Base-by-base conservation (phyloP, 129 eudicot genomes). In the Escallonia herrerae region DNA sequence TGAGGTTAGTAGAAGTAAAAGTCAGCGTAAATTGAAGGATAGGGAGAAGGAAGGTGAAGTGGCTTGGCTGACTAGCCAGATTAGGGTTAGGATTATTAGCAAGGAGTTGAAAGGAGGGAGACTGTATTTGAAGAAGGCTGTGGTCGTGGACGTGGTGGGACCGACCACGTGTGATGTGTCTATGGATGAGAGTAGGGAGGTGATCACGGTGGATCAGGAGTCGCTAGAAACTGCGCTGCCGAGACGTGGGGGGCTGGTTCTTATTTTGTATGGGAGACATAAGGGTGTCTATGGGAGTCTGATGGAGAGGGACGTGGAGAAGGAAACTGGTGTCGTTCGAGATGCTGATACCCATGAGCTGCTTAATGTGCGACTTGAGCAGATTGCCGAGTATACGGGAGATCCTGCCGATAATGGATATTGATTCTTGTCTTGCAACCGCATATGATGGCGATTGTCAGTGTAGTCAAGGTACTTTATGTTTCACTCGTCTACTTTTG, bases 101-200 rank as follows among this genome's bases (percentile, higher is more conserved):
- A 72, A 86, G 73, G 62, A 76, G 69, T 61, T 93, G 22, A 86
- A 93, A 77, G 83, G 91, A 15, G 99, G 99, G 52, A 81, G 77
- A 56, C 69, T 93, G 65, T 93, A 79, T 65, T 74, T 84, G 80
- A 80, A 76, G 60, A 93, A 89, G 64, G 99, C 97, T 9, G 86
- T 77, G 75, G 80, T 94, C 54, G 84, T 86, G n/a, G 99, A 94
- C 68, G 95, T 94, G 56, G 87, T 86, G 47, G 96, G 99, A 33
- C 97, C 95, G 4, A 80, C 81, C 3, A 78, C 72, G 2, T 94
- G 99, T 76, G 95, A 94, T 69, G 67, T 94, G 40, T 70, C 79
- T 2, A 86, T 94, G 82, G 99, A 94, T 74, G 83, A 82, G 1
- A 70, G 84, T 57, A 68, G 83, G 70, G 95, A 89, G 75, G 57